A percentile compares a stretch with the other conserved stretches of the same genome.
phyloP scores from a whole-genome alignment of 2,329 filamentous ascomycete genomes.

The Colletotrichum sp. region DNA sequence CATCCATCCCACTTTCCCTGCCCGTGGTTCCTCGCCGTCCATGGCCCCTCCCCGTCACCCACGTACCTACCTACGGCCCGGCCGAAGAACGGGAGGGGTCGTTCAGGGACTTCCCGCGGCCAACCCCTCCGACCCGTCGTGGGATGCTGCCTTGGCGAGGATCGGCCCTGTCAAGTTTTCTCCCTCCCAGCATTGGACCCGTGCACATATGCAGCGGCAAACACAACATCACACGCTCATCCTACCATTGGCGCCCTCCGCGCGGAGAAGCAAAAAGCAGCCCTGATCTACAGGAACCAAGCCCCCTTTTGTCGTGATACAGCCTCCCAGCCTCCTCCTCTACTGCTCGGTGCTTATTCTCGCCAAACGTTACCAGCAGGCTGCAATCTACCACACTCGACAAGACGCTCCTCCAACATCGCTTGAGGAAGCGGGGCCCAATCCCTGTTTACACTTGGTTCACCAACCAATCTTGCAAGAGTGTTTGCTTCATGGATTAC shows the following conservation, averaged over 20 bases:
- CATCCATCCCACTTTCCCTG: neutral
- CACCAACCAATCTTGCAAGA: too few relatives aligned
- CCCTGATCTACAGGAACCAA: neutral
- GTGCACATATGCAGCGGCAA: neutral
- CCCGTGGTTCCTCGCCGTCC: neutral
- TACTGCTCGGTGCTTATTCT: neutral
- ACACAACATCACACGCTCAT: neutral
- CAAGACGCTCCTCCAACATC: too few relatives aligned
- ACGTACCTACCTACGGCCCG: neutral
- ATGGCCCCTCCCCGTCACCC: neutral
- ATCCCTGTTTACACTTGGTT: too few relatives aligned
- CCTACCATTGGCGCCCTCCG: neutral
- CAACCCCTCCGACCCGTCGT: conserved; percentile 5
- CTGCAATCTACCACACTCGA: neutral
- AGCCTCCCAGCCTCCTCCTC: neutral
- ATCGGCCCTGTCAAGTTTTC: neutral
- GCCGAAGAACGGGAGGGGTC: conserved; percentile 8
- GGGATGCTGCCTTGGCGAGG: conserved; percentile 2
- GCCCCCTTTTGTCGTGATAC: neutral
- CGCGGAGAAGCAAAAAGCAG: neutral
- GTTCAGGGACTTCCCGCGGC: conserved; percentile 1
- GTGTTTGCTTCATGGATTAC: too few relatives aligned
- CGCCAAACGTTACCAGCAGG: neutral
- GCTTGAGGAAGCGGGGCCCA: too few relatives aligned
- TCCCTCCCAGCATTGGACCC: neutral